These are phyloP conservation scores for Actinomortierella wolfii DNA, from an alignment of 371 early-diverging fungal genomes.

Conservation along the genomic window DNA sequence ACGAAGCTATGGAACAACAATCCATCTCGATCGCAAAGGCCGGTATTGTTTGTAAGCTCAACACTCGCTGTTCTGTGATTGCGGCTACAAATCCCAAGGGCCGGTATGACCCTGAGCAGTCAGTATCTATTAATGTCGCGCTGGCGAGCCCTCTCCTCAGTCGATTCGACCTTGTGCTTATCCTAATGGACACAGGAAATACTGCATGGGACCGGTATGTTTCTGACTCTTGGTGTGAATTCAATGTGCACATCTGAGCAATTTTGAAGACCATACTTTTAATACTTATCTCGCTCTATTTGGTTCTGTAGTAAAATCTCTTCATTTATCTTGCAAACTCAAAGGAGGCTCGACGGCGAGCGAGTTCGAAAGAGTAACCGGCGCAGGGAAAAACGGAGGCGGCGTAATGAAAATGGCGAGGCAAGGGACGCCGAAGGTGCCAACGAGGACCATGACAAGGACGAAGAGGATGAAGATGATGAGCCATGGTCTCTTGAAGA, in stretches of 20 bases:
- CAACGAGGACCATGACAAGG: slow-evolving; percentile 2
- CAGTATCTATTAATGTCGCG: slow-evolving; percentile 65
- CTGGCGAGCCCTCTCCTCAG: slow-evolving; percentile 72
- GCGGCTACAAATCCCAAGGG: slow-evolving; percentile 84
- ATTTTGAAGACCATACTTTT: too few relatives aligned
- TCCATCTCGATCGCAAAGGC: slow-evolving; percentile 69
- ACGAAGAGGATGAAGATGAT: slow-evolving; percentile 7
- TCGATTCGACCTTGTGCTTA: slow-evolving; percentile 80
- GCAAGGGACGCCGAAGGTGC: background rate
- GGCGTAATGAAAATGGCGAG: slow-evolving; percentile 2
- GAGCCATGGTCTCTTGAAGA: slow-evolving; percentile 55
- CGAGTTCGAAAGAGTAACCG: slow-evolving; percentile 7
- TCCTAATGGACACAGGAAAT: slow-evolving; percentile 71
- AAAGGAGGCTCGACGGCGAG: slow-evolving; percentile 23
- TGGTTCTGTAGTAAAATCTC: slow-evolving; percentile 46
- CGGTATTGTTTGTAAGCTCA: slow-evolving; percentile 80
- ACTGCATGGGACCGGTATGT: slow-evolving; percentile 61
- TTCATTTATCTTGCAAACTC: slow-evolving; percentile 51
- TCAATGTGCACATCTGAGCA: too few relatives aligned
- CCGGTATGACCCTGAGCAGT: slow-evolving; percentile 61
- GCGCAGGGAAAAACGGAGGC: slow-evolving; percentile 10
- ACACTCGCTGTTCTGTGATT: slow-evolving; percentile 78
- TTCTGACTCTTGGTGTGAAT: too few relatives aligned
- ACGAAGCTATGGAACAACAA: slow-evolving; percentile 91
- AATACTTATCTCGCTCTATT: too few relatives aligned